Base-by-base conservation (phyloP, 169 alveolate genomes). In the Plasmodium relictum region DNA sequence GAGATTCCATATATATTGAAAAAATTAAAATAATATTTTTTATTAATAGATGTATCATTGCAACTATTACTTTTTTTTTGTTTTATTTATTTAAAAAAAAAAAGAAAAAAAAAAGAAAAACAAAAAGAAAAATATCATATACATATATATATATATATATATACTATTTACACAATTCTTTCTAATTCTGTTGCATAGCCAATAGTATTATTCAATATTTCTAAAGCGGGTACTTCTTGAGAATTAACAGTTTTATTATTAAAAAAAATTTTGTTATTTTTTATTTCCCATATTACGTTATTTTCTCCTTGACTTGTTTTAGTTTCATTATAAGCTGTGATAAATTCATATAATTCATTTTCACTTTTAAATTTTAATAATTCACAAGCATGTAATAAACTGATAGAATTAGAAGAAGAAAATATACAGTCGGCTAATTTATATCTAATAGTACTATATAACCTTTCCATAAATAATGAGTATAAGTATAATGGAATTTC, bases 401-500 rank as follows among this genome's bases (percentile, higher is more conserved):
- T 48, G 31, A 94, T 73, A 37, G 87, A 73, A 31, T 56, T 73
- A 31, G 92, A 92, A 16, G 95, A 78, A 14, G 92, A 72, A 39
- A 90, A 94, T 41, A 94, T 92, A 31, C 95, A 80, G n/a, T 94
- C 94, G 5, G 95, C 95, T 37, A 94, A 69, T 72, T 92, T 94
- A 88, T 24, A 61, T 44, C 95, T 52, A 22, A 92, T 90, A 10
- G 95, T 92, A 39, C 78, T 88, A 41, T 93, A 91, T 63, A 92
- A 44, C 50, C 78, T 50, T 24, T 78, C 86, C 44, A 87, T 66
- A 41, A 94, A 68, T 39, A 85, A 39, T 39, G 70, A 18, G 83
- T 92, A 92, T 70, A 89, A 65, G 41, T 71, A 88, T 22, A 83
- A 74, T 41, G 95, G 88, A 4, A 68, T 76, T 6, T 72, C 52